Conservation (phyloP, 192 early-diverging fungal species). For the Fimicolochytrium jonesii region DNA sequence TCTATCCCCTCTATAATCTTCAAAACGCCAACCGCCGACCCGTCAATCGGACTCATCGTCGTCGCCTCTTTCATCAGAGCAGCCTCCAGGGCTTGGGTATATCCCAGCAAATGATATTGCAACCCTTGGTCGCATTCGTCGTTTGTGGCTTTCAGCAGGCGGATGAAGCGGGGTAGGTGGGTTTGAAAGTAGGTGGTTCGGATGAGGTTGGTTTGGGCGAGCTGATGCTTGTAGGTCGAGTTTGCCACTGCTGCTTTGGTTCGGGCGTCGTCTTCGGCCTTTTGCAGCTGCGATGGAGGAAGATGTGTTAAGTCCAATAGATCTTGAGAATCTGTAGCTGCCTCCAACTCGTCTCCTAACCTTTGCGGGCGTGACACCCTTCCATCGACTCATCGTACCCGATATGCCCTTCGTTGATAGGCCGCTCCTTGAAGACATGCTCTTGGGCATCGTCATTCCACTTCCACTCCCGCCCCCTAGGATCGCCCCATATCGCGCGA, state of each 20-base stretch:
- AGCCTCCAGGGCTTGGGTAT: constrained; percentile 62
- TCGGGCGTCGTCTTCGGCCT: constrained; percentile 82
- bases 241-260: constrained; percentile 76
- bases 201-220: constrained; percentile 68
- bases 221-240: constrained; percentile 76
- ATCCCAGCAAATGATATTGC: constrained; percentile 48
- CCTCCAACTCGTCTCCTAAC: too few species aligned
- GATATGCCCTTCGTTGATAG: constrained; percentile 13
- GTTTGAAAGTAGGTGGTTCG: constrained; percentile 72
- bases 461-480: background rate
- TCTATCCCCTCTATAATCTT: constrained; percentile 35
- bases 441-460: background rate
- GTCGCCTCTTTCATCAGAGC: constrained; percentile 69
- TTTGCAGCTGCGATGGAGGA: constrained; percentile 67
- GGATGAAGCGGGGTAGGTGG: constrained; percentile 79
- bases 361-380: constrained; percentile 46
- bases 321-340: too few species aligned
- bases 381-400: constrained; percentile 49
- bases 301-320: too few species aligned
- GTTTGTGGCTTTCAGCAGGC: constrained; percentile 70
- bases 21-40: constrained; percentile 20
- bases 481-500: background rate
- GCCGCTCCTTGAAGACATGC: constrained; percentile 3
- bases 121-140: constrained; percentile 82
- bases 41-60: constrained; percentile 57